A percentile compares a stretch with the other conserved stretches of the same genome.
phyloP scores from a whole-genome alignment of 108 stramenopile genomes.

The Craspedostauros australis region DNA sequence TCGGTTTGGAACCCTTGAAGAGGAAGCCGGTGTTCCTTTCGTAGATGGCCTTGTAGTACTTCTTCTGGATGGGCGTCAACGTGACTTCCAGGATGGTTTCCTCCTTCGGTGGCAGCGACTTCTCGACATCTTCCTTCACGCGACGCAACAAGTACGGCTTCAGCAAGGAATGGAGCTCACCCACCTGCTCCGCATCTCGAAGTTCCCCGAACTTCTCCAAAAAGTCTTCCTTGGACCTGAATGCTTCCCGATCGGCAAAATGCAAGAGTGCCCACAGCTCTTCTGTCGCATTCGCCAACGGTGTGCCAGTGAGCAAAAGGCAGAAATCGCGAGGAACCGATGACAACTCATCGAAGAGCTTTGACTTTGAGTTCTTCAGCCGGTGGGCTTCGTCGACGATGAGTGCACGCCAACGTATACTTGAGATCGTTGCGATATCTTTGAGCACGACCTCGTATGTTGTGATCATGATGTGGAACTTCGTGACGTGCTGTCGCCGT shows the following conservation, averaged over 20 bases:
- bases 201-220: constrained; percentile 79
- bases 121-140: constrained; percentile 97
- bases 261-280: constrained; percentile 91
- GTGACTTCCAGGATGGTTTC: constrained; percentile 96
- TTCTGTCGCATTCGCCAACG: constrained; percentile 95
- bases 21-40: constrained; percentile 90
- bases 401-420: constrained; percentile 79
- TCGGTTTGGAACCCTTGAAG: constrained; percentile 76
- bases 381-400: constrained; percentile 95
- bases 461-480: constrained; percentile 93
- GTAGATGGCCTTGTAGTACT: constrained; percentile 96
- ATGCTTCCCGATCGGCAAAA: constrained; percentile 66
- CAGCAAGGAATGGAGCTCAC: constrained; percentile 82
- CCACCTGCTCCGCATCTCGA: constrained; percentile 80
- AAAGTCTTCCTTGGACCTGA: constrained; percentile 73
- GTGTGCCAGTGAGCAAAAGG: constrained; percentile 94
- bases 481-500: constrained; percentile 71
- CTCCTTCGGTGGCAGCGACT: constrained; percentile 92
- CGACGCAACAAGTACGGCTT: constrained; percentile 93
- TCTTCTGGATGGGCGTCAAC: constrained; percentile 93
- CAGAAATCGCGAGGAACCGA: constrained; percentile 76
- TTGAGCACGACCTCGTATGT: constrained; percentile 92
- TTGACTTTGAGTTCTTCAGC: constrained; percentile 80
- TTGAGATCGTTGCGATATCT: constrained; percentile 73
- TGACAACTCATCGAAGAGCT: constrained; percentile 67